Evolutionary conservation across 768 basidiomycete species (phyloP), one percentile per base, ranked within the genome.

Genomic region (Tubosaeta brunneosetosa): DNA sequence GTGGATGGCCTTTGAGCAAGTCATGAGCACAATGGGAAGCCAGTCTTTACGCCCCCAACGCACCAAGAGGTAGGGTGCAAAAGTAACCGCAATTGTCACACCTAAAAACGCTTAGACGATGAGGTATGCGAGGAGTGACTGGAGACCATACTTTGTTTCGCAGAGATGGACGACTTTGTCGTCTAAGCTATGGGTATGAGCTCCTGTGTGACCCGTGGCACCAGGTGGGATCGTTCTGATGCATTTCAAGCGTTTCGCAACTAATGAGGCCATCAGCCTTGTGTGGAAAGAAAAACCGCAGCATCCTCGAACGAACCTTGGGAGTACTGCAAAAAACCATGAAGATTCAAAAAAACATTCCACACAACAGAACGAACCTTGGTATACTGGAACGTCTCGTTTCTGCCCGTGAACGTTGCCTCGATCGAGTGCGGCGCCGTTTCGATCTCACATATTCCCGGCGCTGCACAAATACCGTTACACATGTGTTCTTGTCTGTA

Each of bases 321-420:
- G 3, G 76, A 71, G 58, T 82, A 83, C 81, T 83, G 42, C 11
- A n/a, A 19, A 33, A 10, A 22, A 22, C 22, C 1, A 22, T 22
- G 19, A 22, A 13, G 0, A 22, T 50, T 27, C 26, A 22, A 31
- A 43, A 19, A 14, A 31, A 29, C 11, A 9, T 19, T 7, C 6
- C n/a, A n/a, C n/a, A 47, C 6, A 2, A 22, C 22, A 26, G 27
- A 34, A 50, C 61, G 25, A 47, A 80, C 84, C 73, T 84, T 85
- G 0, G 84, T 85, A 47, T 81, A 85, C 59, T 80, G 77, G 58
- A 84, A 85, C 0, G 77, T 81, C 53, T 82, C 79, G 45, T 84
- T 78, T 51, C 64, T 70, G 0, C 83, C 84, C 0, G 75, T 77
- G 56, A 85, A 85, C 0, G 81, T 83, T 6, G 82, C 79, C 58